Evolutionary conservation across 371 early-diverging fungal species (phyloP).

Genomic region (Apophysomyces variabilis): DNA sequence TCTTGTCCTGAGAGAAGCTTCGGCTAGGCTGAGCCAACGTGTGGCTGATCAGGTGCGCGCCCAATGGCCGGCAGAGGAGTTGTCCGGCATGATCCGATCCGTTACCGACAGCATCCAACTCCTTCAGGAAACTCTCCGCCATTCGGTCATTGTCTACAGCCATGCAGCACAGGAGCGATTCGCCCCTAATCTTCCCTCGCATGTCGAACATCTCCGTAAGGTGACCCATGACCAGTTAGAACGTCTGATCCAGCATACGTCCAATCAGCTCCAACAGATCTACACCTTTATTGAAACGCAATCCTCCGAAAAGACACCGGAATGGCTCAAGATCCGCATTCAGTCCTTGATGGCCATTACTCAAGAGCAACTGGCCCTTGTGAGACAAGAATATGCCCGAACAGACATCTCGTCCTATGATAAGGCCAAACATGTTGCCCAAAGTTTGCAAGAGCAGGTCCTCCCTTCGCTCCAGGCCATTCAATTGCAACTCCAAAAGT

Average conservation of each 20-base stretch:
- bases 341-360: constrained; percentile 43
- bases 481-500: constrained; percentile 35
- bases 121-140: constrained; percentile 34
- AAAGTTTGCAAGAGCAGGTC: constrained; percentile 53
- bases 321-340: constrained; percentile 52
- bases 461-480: constrained; percentile 56
- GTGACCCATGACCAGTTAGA: background rate
- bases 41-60: constrained; percentile 39
- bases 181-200: constrained; percentile 27
- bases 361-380: constrained; percentile 45
- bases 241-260: constrained; percentile 23
- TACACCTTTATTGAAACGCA: constrained; percentile 49
- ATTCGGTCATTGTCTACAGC: constrained; percentile 33
- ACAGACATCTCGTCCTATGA: constrained; percentile 50
- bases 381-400: constrained; percentile 48
- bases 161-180: constrained; percentile 37
- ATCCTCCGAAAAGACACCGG: constrained; percentile 45
- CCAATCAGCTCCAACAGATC: constrained; percentile 29
- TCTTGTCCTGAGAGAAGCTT: constrained; percentile 28
- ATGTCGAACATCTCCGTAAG: background rate
- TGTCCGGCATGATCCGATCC: constrained; percentile 32
- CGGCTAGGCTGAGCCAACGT: constrained; percentile 34
- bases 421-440: constrained; percentile 55
- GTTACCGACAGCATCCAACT: constrained; percentile 25
- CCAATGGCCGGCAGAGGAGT: constrained; percentile 19